These are phyloP conservation scores for Fusarium verticillioides DNA, from an alignment of 2,329 filamentous ascomycete species.

Conservation along the genomic window DNA sequence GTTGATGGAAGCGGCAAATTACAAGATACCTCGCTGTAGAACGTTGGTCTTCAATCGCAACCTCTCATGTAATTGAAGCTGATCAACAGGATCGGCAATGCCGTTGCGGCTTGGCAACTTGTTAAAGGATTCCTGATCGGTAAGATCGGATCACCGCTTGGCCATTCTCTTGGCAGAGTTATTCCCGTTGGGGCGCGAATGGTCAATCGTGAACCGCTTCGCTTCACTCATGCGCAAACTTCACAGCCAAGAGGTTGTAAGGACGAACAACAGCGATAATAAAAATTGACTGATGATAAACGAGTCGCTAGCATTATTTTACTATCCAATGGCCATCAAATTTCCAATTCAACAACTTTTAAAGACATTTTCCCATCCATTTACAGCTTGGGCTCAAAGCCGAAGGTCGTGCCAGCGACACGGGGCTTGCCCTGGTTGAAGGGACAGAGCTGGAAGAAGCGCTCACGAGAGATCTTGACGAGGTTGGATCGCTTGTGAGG, in stretches of 20 bases:
- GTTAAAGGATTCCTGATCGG: slow-evolving; percentile 11
- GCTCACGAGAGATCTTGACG: slow-evolving; percentile 70
- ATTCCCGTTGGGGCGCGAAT: neutral
- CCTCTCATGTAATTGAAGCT: neutral
- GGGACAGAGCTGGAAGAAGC: slow-evolving; percentile 76
- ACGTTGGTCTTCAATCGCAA: neutral
- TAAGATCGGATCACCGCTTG: slow-evolving; percentile 16
- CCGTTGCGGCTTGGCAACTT: slow-evolving; percentile 4
- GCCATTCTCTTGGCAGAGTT: slow-evolving; percentile 10
- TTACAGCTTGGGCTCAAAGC: slow-evolving; percentile 60
- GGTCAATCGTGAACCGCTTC: neutral
- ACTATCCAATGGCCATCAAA: neutral
- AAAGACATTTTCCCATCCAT: neutral
- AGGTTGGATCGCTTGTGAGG: slow-evolving; percentile 77
- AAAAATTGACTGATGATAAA: slow-evolving; percentile 5
- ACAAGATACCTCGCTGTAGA: neutral
- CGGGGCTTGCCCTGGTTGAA: slow-evolving; percentile 65
- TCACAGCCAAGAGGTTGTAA: slow-evolving; percentile 8
- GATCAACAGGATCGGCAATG: slow-evolving; percentile 16
- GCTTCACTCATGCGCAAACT: neutral
- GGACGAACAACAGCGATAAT: neutral
- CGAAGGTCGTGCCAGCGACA: slow-evolving; percentile 63
- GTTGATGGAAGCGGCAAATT: neutral
- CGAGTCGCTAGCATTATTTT: slow-evolving; percentile 16
- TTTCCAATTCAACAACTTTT: neutral